These are phyloP conservation scores for Botrytis fabae DNA, from an alignment of 2,329 filamentous ascomycete genomes.

Conservation along the genomic window DNA sequence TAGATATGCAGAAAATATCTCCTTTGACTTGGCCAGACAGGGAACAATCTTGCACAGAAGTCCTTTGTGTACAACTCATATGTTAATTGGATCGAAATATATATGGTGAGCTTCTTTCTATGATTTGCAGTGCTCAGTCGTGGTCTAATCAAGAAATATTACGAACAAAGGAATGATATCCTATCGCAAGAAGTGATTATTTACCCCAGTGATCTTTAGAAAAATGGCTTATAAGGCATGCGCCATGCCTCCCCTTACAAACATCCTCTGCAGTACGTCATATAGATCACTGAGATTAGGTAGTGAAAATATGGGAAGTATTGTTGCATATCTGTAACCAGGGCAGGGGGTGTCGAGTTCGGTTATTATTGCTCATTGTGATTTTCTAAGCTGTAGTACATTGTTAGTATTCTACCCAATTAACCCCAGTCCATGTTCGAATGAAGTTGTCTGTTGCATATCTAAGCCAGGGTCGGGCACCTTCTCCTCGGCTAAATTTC, in stretches of 20 bases:
- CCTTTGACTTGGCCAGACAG: background rate
- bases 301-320: constrained; percentile 41
- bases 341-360: background rate
- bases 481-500: background rate
- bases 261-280: background rate
- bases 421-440: background rate
- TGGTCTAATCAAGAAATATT: background rate
- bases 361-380: background rate
- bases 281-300: background rate
- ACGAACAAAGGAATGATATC: background rate
- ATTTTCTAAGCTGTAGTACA: background rate
- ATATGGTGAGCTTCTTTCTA: background rate
- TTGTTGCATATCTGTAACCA: background rate
- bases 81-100: background rate
- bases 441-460: background rate
- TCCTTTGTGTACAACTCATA: background rate
- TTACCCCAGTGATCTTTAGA: background rate
- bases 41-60: background rate
- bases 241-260: background rate
- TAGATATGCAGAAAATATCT: background rate
- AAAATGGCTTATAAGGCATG: background rate
- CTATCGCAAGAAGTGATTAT: background rate
- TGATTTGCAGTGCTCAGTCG: background rate
- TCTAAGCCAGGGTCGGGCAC: background rate
- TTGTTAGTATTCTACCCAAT: background rate